Evolutionary conservation across 495 filamentous ascomycete species (phyloP), one percentile per base, ranked within the genome.

Genomic region (Rhypophila decipiens): DNA sequence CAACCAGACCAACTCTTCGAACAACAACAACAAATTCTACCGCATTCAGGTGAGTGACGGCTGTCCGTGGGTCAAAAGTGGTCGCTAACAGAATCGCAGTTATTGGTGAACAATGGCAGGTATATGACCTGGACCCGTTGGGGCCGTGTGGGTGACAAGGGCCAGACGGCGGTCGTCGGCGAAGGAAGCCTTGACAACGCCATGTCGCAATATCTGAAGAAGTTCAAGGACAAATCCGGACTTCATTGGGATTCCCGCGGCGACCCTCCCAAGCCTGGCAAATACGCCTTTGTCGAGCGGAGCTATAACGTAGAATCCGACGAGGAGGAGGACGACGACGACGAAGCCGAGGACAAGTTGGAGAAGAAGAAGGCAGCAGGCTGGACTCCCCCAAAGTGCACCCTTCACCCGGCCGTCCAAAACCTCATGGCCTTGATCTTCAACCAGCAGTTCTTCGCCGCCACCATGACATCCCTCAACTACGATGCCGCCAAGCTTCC

Each of bases 401-500:
- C 69, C n/a, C 65, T 94, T 5, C 51, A 74, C 0, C 66, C 67
- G 11, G 71, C 77, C 0, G 60, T 86, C 4, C 84, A 89, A 50
- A 61, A 74, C 5, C 68, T 95, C 12, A 83, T 94, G 73, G 57
- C 77, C 27, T 76, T 95, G 46, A 91, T 95, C 49, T 95, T 95
- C 74, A 90, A 93, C 55, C 69, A 77, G 44, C 56, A 82, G 33
- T 77, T 82, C 54, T 84, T 88, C 61, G 60, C 73, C n/a, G 68
- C 71, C 3, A 72, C 79, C 3, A 80, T 94, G 79, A 64, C 69
- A 1, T 72, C 76, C 2, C 70, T 93, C 59, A 83, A 83, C 10
- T 94, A 93, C 57, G 85, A 94, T 52, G 76, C 77, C 1, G 66
- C 80, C 38, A 93, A 93, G 59, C 64, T 95, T 10, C 88, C 89